These are phyloP conservation scores for Schizosaccharomyces pombe DNA, from an alignment of 805 yeast species.

Conservation along the genomic window ASM294v3 CU329670.1:4740501-4741000, in stretches of 20 bases:
- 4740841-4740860: slow-evolving; percentile 44
- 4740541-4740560: not conserved
- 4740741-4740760: slow-evolving; percentile 39
- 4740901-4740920: not conserved
- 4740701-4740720: slow-evolving; percentile 12
- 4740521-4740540: not conserved
- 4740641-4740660: not conserved
- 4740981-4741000: slow-evolving; percentile 59
- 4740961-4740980: slow-evolving; percentile 62
- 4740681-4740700: not conserved
- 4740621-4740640: not conserved
- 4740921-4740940: slow-evolving; percentile 44
- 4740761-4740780: slow-evolving; percentile 46
- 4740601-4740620: not conserved
- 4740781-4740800: slow-evolving; percentile 26
- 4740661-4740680: not conserved
- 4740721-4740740: slow-evolving; percentile 44
- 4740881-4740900: not conserved
- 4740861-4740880: slow-evolving; percentile 31
- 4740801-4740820: slow-evolving; percentile 7
- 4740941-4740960: slow-evolving; percentile 61
- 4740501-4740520: not conserved
- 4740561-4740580: not conserved
- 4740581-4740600: not conserved
- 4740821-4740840: slow-evolving; percentile 7